These are phyloP conservation scores for sweet orange (Citrus sinensis) DNA, from an alignment of 345 rosid species.

Conservation along the genomic window DNA sequence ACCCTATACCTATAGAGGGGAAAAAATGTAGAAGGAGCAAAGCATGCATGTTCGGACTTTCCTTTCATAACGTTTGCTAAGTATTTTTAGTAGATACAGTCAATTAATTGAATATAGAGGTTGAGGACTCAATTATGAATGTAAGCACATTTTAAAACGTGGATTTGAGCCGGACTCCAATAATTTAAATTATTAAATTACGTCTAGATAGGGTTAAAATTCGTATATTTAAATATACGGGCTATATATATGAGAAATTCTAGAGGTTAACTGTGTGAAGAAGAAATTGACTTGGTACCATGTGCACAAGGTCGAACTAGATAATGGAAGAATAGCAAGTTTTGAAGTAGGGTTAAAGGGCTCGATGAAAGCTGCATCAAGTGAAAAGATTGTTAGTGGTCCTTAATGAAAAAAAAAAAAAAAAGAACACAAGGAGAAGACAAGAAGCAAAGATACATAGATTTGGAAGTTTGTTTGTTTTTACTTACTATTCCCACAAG, in stretches of 20 bases:
- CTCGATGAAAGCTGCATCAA: slow-evolving; percentile 20
- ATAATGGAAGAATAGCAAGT: slow-evolving; percentile 26
- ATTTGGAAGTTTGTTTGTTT: not conserved
- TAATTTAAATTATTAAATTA: too few species aligned
- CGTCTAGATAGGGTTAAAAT: too few species aligned
- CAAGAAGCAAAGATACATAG: not conserved
- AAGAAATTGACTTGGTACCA: not conserved
- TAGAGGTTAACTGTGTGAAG: not conserved
- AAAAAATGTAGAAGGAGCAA: not conserved
- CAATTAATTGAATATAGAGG: not conserved
- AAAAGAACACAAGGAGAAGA: not conserved
- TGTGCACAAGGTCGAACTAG: slow-evolving; percentile 36
- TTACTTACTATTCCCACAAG: not conserved
- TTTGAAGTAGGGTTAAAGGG: slow-evolving; percentile 15
- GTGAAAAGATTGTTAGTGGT: slow-evolving; percentile 17
- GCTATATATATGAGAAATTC: too few species aligned
- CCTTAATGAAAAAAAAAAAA: slow-evolving; percentile 5
- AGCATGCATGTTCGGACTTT: not conserved
- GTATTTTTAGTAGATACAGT: not conserved
- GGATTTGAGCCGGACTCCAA: not conserved
- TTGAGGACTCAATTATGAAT: not conserved
- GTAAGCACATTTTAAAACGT: not conserved
- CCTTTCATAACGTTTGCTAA: not conserved
- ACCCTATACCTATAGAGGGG: not conserved
- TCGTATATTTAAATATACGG: too few species aligned